These are phyloP conservation scores for Escallonia herrerae DNA, from an alignment of 129 eudicot genomes.

Conservation along the genomic window DNA sequence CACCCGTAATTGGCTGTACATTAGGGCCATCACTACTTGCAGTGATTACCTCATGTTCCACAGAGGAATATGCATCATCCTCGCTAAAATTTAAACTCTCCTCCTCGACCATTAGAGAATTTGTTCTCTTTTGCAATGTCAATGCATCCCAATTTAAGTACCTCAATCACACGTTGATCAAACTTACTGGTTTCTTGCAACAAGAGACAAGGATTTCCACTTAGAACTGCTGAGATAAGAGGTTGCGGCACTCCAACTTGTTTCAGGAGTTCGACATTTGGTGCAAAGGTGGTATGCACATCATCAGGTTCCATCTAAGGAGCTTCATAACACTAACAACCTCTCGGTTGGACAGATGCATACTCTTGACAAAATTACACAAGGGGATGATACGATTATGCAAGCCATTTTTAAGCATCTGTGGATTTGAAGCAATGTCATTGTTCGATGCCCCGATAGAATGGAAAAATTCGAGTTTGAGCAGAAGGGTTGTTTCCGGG, in stretches of 20 bases:
- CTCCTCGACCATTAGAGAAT: too few relatives aligned
- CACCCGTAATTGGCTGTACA: too few relatives aligned
- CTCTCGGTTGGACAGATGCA: neutral
- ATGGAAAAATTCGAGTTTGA: neutral
- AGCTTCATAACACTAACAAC: neutral
- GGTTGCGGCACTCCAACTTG: neutral
- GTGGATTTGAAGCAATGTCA: neutral
- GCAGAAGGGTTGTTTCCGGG: neutral
- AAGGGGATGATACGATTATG: neutral
- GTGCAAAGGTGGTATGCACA: neutral
- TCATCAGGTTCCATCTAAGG: neutral
- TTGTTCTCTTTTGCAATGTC: too few relatives aligned
- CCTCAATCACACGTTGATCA: neutral
- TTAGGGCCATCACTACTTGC: too few relatives aligned
- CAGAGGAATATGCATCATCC: too few relatives aligned
- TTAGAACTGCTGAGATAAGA: neutral
- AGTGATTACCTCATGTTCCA: too few relatives aligned
- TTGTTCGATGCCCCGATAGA: neutral
- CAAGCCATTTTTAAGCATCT: neutral
- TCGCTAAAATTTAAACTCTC: too few relatives aligned
- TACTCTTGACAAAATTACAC: constrained; percentile 2
- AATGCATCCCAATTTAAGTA: constrained; percentile 2
- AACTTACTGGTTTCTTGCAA: neutral
- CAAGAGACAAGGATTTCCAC: neutral
- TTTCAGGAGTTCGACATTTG: neutral